Conservation (phyloP, 148 eudicot species). For the Arctostaphylos glauca region DNA sequence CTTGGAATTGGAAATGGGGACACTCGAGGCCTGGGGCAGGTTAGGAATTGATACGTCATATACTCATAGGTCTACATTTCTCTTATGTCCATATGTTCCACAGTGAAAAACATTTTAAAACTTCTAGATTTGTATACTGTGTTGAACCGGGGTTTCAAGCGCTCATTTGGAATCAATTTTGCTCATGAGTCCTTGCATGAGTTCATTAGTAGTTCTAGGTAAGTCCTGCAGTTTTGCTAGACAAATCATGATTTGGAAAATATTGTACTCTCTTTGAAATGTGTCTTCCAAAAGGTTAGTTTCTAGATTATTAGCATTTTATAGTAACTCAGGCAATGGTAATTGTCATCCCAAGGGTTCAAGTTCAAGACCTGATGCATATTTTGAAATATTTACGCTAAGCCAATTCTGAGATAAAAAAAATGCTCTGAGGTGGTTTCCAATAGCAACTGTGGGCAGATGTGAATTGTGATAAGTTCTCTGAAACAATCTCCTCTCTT, state of each 20-base stretch:
- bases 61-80: background rate
- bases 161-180: too few species aligned
- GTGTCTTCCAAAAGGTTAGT: background rate
- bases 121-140: background rate
- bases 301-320: background rate
- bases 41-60: background rate
- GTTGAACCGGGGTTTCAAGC: background rate
- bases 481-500: background rate
- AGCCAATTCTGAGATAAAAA: background rate
- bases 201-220: background rate
- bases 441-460: background rate
- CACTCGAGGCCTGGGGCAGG: background rate
- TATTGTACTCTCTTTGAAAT: background rate
- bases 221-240: background rate
- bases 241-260: background rate
- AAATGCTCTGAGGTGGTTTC: background rate
- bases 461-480: background rate
- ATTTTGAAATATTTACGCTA: background rate
- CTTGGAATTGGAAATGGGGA: background rate
- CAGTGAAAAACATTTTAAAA: background rate
- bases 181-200: background rate
- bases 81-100: background rate
- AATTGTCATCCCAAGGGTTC: background rate
- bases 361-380: background rate
- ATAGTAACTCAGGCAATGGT: background rate